Base-by-base conservation (phyloP, 805 yeast species). In the Teunomyces kruisii region DNA sequence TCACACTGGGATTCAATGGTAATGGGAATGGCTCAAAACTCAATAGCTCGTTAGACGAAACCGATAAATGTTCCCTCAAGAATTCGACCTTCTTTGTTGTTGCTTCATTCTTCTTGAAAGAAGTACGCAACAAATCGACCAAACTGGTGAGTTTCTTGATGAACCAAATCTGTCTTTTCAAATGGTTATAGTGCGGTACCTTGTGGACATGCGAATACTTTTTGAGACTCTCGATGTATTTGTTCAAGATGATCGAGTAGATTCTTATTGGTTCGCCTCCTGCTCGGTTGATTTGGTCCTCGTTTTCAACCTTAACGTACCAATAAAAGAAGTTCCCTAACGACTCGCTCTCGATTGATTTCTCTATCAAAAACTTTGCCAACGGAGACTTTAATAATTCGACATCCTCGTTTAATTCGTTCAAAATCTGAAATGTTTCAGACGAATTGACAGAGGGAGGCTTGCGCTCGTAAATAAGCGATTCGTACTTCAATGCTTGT, bases 311-410 rank as follows among this genome's bases (percentile, higher is more conserved):
- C 51, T 83, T 84, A 41, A 94, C 77, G 59, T 85, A 88, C 98
- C 99, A 94, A 62, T 88, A 91, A 49, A 95, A 81, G 58, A 79
- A 88, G 58, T 84, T 90, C 0, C 96, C 94, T 32, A 95, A 69
- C 14, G 78, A 70, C 15, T 78, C 76, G 58, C 85, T 86, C 14
- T 76, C 68, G 1, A 83, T 70, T 0, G 96, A 83, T 38, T 92
- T 74, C 22, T 81, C 81, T 33, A 91, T 83, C 32, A 94, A 68
- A 58, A 92, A 90, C 42, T 80, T 79, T 0, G 88, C 87, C 42
- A 86, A 65, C 0, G 91, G 89, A 0, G 92, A 83, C 12, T 59
- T 69, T 48, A 45, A 63, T 43, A 46, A 39, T 30, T 48, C 49
- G 12, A 47, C 44, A 15, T 53, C 57, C 7, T 51, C 53, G 15